Base-by-base conservation (phyloP, 768 basidiomycete species). In the Termitomyces bulborhizus region DNA sequence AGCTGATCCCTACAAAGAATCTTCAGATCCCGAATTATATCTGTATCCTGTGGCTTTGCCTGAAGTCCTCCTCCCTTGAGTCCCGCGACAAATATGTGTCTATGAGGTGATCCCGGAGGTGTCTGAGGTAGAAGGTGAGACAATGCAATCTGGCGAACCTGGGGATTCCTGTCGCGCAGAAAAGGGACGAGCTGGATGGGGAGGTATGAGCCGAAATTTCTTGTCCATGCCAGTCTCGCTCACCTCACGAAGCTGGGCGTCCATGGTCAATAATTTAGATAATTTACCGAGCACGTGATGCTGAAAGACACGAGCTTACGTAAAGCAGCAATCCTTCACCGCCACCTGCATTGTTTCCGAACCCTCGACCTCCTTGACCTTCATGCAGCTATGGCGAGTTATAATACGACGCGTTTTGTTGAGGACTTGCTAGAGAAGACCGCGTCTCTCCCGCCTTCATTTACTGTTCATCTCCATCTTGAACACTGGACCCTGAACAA, bases 1-100 rank as follows among this genome's bases (percentile, higher is more conserved):
- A 92, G 78, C 66, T 92, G 90, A 70, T 98, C 96, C 60, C 90
- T 73, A 69, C 95, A 98, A 46, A 98, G 72, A 0, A 89, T 66
- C 66, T 93, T 95, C 58, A 98, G 65, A 73, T 96, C 91, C 45
- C 84, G 76, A 51, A 96, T 82, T 36, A 85, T 61, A 58, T 85
- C 80, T 53, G 78, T 84, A 57, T 90, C 90, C 62, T 81, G 80
- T 37, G 71, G 63, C 54, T 80, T 75, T 15, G 55, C 41, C 60
- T 83, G 73, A 16, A 88, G 65, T 2, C 84, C 84, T 16, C 84
- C 80, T 31, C 73, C 69, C 48, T 80, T 75, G 32, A 86, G 69
- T 26, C 81, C 83, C 9, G 78, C 65, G 51, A 92, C 81, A 73
- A 96, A 94, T 55, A 95, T 85, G 60, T 74, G 71, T 55, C 93